These are phyloP conservation scores for Cubamyces sp. DNA, from an alignment of 768 basidiomycete species.

Conservation along the genomic window DNA sequence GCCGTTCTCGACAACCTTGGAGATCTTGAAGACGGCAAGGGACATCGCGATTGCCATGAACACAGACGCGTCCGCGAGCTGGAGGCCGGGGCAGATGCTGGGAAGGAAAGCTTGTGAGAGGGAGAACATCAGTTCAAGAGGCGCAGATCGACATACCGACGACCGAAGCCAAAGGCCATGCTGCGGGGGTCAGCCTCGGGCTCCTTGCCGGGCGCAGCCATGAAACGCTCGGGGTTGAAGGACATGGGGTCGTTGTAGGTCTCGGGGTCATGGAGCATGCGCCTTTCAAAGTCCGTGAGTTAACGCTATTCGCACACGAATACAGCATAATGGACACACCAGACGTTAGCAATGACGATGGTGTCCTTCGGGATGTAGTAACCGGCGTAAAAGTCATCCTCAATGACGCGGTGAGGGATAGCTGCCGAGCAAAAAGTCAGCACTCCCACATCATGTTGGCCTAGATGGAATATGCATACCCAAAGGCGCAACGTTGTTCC, in stretches of 20 bases:
- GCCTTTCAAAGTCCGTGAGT: conserved; percentile 5
- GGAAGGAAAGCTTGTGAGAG: neutral
- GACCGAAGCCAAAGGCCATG: conserved; percentile 38
- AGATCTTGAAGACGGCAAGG: conserved; percentile 37
- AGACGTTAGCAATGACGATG: conserved; percentile 40
- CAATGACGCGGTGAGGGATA: conserved; percentile 36
- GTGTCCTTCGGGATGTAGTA: conserved; percentile 41
- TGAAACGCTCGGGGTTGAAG: conserved; percentile 41
- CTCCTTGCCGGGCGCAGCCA: conserved; percentile 25
- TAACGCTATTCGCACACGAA: neutral
- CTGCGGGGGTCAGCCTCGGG: conserved; percentile 32
- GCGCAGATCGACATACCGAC: conserved; percentile 26
- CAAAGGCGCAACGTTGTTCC: conserved; percentile 36
- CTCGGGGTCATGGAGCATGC: conserved; percentile 37
- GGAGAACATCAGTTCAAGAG: neutral
- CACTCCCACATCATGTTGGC: too few species aligned
- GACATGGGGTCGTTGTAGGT: conserved; percentile 38
- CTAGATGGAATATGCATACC: conserved; percentile 8
- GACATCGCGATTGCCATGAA: conserved; percentile 36
- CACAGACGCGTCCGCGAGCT: conserved; percentile 38
- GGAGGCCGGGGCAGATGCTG: conserved; percentile 30
- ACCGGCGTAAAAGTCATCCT: conserved; percentile 39
- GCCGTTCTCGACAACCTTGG: conserved; percentile 36
- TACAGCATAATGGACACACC: conserved; percentile 26
- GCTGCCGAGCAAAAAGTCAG: conserved; percentile 11